phyloP scores from a whole-genome alignment of 768 basidiomycete species.

The Boletus pseudopeckii region DNA sequence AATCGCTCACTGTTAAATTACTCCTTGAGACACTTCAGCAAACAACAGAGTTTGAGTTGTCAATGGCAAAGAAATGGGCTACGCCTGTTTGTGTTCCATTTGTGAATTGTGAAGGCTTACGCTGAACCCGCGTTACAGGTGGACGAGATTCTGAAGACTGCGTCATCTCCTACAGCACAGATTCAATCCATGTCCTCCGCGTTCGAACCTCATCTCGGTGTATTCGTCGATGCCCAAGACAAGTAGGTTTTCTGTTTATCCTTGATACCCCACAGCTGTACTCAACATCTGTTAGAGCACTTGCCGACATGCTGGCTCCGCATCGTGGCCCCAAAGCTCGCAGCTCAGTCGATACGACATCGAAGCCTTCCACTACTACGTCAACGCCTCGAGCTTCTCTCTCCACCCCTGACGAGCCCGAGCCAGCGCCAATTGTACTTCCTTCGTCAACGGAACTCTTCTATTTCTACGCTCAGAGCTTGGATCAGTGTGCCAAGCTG shows the following conservation, averaged over 20 bases:
- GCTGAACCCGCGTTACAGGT: constrained; percentile 40
- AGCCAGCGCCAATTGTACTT: constrained; percentile 63
- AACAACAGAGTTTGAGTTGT: constrained; percentile 83
- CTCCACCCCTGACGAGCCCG: constrained; percentile 41
- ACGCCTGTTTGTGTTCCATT: constrained; percentile 51
- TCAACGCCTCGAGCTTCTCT: constrained; percentile 37
- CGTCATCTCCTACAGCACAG: constrained; percentile 49
- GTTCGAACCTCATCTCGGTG: constrained; percentile 87
- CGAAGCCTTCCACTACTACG: constrained; percentile 23
- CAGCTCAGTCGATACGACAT: constrained; percentile 59
- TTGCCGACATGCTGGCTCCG: constrained; percentile 85
- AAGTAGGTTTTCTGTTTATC: constrained; percentile 53
- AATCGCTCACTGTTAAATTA: constrained; percentile 68
- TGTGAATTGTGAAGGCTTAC: not conserved
- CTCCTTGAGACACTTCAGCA: constrained; percentile 85
- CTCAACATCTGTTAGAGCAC: constrained; percentile 48
- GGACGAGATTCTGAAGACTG: constrained; percentile 57
- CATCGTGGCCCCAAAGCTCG: constrained; percentile 66
- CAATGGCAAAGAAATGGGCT: constrained; percentile 79
- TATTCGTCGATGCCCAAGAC: constrained; percentile 96
- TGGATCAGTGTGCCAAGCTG: constrained; percentile 91
- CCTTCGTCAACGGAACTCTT: constrained; percentile 95
- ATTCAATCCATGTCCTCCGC: constrained; percentile 75
- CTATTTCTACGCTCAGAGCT: constrained; percentile 92
- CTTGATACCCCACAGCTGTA: not conserved